Evolutionary conservation across 1,284 basidiomycete genomes (phyloP).

Genomic region (Rhodotorula mucilaginosa): DNA sequence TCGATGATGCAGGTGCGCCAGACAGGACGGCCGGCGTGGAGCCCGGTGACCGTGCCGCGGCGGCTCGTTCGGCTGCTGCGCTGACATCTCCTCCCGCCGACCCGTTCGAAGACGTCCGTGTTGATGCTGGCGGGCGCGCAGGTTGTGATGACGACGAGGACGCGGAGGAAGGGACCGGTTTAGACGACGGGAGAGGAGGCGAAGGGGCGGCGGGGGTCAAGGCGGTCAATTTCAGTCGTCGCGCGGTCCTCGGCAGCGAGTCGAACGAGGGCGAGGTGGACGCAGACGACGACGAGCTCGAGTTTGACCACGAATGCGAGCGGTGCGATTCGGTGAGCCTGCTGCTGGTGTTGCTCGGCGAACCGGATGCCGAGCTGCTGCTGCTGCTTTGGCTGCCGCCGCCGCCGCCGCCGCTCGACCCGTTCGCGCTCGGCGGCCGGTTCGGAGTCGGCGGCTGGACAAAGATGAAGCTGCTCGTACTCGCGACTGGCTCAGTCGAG

Average conservation of each 20-base stretch:
- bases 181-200: neutral
- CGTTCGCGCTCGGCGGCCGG: neutral
- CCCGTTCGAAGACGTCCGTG: neutral
- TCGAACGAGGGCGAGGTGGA: conserved; percentile 13
- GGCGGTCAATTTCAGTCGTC: conserved; percentile 19
- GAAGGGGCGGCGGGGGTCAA: conserved; percentile 19
- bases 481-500: conserved; percentile 34
- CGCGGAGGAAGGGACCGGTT: neutral
- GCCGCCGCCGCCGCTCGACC: too few relatives aligned
- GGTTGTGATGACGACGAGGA: neutral
- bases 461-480: conserved; percentile 38
- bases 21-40: neutral
- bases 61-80: neutral
- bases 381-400: neutral
- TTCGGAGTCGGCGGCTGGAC: conserved; percentile 33
- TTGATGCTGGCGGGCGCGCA: neutral
- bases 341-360: neutral
- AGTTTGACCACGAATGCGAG: neutral
- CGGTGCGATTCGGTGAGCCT: neutral
- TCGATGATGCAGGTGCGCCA: neutral
- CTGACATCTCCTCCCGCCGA: neutral
- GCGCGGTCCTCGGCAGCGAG: conserved; percentile 15
- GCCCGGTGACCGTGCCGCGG: conserved; percentile 6
- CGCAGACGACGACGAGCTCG: neutral
- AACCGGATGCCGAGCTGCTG: neutral